Percentiles rank a stretch among this genome's conserved stretches.
Conservation (phyloP, 257 asterid species). For the Solanum lycopersicoides region DNA sequence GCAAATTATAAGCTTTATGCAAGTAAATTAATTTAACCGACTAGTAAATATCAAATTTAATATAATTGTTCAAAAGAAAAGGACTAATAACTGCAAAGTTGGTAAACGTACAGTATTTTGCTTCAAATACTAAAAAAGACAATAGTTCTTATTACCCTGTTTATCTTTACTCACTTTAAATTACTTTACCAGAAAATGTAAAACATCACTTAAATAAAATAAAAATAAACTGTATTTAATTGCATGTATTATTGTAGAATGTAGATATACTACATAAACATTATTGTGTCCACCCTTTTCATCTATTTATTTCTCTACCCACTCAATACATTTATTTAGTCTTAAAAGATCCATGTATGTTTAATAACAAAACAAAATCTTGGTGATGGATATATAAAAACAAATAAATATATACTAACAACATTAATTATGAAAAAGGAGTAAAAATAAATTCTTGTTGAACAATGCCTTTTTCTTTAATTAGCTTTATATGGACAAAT, state of each 20-base stretch:
- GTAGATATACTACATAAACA: neutral
- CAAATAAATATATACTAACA: neutral
- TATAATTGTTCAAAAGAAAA: too few relatives aligned
- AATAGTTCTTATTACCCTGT: neutral
- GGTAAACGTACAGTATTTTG: neutral
- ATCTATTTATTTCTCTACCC: neutral
- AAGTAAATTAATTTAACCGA: neutral
- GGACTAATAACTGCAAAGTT: neutral
- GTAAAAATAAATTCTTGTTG: too few relatives aligned
- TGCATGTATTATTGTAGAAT: neutral
- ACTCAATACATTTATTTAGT: too few relatives aligned
- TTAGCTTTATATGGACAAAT: too few relatives aligned
- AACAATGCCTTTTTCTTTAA: too few relatives aligned
- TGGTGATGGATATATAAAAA: neutral
- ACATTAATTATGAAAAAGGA: neutral
- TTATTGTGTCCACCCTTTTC: neutral
- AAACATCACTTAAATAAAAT: neutral
- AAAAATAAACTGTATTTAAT: neutral
- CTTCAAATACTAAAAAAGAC: too few relatives aligned
- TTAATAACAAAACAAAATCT: neutral
- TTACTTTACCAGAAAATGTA: neutral
- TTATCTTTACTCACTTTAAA: neutral
- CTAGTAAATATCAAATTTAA: neutral
- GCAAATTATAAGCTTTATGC: neutral
- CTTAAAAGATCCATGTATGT: neutral